Evolutionary conservation across 2,329 filamentous ascomycete genomes (phyloP).

Genomic region (Beauveria asiatica): DNA sequence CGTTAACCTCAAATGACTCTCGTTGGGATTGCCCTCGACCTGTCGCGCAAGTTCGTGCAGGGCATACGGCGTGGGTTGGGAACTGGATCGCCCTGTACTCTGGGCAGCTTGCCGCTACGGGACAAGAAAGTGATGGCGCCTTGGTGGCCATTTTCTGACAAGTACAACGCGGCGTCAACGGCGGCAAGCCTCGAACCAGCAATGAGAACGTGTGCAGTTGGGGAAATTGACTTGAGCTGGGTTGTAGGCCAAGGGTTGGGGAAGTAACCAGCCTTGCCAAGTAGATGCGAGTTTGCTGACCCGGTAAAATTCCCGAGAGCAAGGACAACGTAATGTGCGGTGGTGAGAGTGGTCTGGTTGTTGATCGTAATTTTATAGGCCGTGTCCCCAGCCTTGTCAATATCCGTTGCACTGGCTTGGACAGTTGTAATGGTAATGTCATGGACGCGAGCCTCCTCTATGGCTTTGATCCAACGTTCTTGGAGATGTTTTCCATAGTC

Average conservation of each 20-base stretch:
- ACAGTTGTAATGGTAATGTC: background rate
- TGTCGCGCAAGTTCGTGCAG: slow-evolving; percentile 9
- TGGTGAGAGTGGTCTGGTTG: background rate
- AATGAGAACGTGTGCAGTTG: slow-evolving; percentile 1
- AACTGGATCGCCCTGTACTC: slow-evolving; percentile 4
- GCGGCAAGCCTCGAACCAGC: slow-evolving; percentile 6
- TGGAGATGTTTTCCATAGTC: slow-evolving; percentile 7
- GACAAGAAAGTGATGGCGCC: slow-evolving; percentile 11
- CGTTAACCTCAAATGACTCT: background rate
- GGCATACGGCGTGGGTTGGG: slow-evolving; percentile 1
- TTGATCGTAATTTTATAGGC: background rate
- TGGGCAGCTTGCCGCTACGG: slow-evolving; percentile 5
- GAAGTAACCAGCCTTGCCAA: slow-evolving; percentile 6
- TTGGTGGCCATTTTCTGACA: slow-evolving; percentile 5
- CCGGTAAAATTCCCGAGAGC: slow-evolving; percentile 9
- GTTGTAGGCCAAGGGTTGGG: slow-evolving; percentile 9
- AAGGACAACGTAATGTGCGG: background rate
- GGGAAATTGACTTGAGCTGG: background rate
- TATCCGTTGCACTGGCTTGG: background rate
- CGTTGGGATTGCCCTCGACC: background rate
- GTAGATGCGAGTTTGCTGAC: background rate
- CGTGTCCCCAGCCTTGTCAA: background rate
- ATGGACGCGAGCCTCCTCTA: background rate
- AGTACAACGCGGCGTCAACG: slow-evolving; percentile 5
- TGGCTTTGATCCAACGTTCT: background rate